Evolutionary conservation across 305 asterid genomes (phyloP).

Genomic region (Fraxinus albicans): DNA sequence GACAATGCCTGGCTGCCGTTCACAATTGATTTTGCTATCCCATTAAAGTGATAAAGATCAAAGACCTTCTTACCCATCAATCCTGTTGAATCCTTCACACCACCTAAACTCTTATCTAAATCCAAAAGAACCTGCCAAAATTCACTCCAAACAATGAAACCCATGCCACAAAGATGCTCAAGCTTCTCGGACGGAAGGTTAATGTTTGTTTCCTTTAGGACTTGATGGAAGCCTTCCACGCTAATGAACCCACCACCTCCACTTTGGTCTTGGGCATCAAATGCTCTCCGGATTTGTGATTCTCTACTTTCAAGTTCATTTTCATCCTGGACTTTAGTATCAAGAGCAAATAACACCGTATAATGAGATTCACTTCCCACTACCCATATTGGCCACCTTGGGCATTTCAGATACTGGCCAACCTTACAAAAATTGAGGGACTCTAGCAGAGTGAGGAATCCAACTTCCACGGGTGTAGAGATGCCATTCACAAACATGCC

Average conservation of each 20-base stretch:
- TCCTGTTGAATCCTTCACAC: constrained; percentile 83
- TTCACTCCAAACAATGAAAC: constrained; percentile 91
- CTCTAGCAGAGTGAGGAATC: constrained; percentile 88
- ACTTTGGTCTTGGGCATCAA: constrained; percentile 90
- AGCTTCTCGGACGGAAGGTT: constrained; percentile 65
- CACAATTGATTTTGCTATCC: constrained; percentile 75
- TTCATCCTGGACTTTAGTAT: constrained; percentile 81
- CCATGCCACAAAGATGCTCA: constrained; percentile 62
- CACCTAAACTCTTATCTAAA: constrained; percentile 78
- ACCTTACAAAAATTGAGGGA: constrained; percentile 89
- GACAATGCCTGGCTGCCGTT: constrained; percentile 42
- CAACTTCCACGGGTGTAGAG: constrained; percentile 78
- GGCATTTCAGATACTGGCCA: constrained; percentile 80
- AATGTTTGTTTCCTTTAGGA: constrained; percentile 54
- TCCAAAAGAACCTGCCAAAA: constrained; percentile 85
- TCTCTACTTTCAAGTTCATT: constrained; percentile 78
- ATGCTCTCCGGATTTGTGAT: constrained; percentile 73
- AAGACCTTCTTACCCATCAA: constrained; percentile 82
- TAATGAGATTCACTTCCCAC: constrained; percentile 97
- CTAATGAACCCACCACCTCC: constrained; percentile 97
- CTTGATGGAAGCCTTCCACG: constrained; percentile 82
- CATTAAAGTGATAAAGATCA: constrained; percentile 87
- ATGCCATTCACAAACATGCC: constrained; percentile 94
- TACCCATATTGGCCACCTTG: constrained; percentile 98
- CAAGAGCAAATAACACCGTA: constrained; percentile 83